Percentiles rank a stretch among this genome's conserved stretches.
Conservation (phyloP, 106 monocot species). For the Acorus gramineus region DNA sequence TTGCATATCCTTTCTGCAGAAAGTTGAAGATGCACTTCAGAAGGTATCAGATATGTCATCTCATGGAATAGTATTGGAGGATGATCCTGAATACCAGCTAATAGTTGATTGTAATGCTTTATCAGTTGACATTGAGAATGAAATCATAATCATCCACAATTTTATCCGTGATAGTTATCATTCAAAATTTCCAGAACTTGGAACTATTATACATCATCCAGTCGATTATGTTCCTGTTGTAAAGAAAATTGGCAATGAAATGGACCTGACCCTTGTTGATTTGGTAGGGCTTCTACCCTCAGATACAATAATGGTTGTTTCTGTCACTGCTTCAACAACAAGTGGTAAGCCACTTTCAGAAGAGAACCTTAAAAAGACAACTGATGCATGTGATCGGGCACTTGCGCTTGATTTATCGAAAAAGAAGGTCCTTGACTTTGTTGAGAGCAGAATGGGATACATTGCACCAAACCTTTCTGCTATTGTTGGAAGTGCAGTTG, state of each 20-base stretch:
- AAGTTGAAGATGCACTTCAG: constrained; percentile 85
- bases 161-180: constrained; percentile 96
- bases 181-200: constrained; percentile 91
- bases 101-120: constrained; percentile 97
- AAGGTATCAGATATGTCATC: constrained; percentile 49
- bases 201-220: constrained; percentile 87
- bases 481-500: constrained; percentile 91
- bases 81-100: constrained; percentile 91
- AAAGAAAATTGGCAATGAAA: constrained; percentile 96
- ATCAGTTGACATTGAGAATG: constrained; percentile 95
- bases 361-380: constrained; percentile 71
- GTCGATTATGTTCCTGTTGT: constrained; percentile 95
- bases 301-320: constrained; percentile 95
- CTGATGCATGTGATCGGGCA: constrained; percentile 88
- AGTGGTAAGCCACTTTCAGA: constrained; percentile 87
- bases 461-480: constrained; percentile 95
- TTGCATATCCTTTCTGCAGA: constrained; percentile 24
- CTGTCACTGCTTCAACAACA: constrained; percentile 97
- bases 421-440: constrained; percentile 95
- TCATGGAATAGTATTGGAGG: constrained; percentile 55
- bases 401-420: constrained; percentile 75
- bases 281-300: constrained; percentile 93
- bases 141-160: constrained; percentile 93
- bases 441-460: constrained; percentile 91
- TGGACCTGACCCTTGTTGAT: constrained; percentile 86